A percentile compares a stretch with the other conserved stretches of the same genome.
These are phyloP conservation scores for Hura crepitans DNA, from an alignment of 441 rosid species.

Conservation along the genomic window DNA sequence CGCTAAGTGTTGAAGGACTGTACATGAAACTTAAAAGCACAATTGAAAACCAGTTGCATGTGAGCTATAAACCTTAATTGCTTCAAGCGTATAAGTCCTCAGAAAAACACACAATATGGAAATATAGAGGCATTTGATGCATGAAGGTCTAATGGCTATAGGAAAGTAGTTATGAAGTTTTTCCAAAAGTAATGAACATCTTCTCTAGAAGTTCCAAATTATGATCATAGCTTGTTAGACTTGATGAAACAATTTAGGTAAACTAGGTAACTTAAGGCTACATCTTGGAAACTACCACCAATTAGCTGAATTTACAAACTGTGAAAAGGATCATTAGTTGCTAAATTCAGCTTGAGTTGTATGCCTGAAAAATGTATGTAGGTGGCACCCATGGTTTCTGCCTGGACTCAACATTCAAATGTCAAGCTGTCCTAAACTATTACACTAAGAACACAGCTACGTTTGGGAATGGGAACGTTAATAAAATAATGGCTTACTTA, in stretches of 20 bases:
- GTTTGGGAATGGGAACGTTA: background rate
- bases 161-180: background rate
- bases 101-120: background rate
- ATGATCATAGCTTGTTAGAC: background rate
- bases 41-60: background rate
- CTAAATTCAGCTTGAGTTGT: background rate
- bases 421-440: background rate
- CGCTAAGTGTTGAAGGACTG: background rate
- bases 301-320: background rate
- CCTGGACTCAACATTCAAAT: background rate
- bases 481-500: conserved; percentile 24
- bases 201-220: background rate
- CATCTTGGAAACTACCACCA: background rate
- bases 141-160: background rate
- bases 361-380: background rate
- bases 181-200: background rate
- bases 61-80: background rate
- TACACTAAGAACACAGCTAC: background rate
- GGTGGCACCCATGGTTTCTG: background rate
- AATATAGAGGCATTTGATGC: background rate
- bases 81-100: background rate
- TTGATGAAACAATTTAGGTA: background rate
- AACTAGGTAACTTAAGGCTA: background rate
- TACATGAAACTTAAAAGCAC: background rate
- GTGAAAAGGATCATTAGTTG: background rate